Evolutionary conservation across 108 stramenopile genomes (phyloP), one percentile per base, ranked within the genome.

Genomic region (Nitzschia putrida): DNA sequence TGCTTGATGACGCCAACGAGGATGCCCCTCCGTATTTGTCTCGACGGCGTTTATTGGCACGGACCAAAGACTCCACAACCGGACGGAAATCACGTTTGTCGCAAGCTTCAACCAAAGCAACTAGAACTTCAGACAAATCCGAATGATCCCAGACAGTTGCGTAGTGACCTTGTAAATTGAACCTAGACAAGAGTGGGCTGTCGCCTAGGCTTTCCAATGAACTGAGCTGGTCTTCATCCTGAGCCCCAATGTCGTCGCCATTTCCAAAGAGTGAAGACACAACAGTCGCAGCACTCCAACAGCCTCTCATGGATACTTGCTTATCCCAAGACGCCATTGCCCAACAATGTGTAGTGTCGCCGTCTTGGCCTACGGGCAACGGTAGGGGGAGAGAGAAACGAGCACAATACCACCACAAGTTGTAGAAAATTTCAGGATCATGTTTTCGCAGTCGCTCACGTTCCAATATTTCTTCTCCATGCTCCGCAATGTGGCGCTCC

Each of bases 331-430:
- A 85, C 49, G 77, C 86, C 75, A 91, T 85, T 5, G 88, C 88
- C 59, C 78, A 85, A 47, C 51, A 80, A 60, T 84, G 74, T 18
- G 57, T 64, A n/a, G 13, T 60, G 43, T 53, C 54, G 44, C 56
- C 66, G 8, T 57, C 38, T 42, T 54, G 21, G 14, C 64, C 29
- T 34, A 88, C 74, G 0, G 87, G 55, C 12, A 93, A 79, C n/a
- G 92, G 89, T 18, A 94, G 55, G 25, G 92, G 92, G 23, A 94
- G 64, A 8, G 88, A 86, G 68, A 91, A 94, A 49, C 92, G 76
- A 42, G 88, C 86, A 53, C 83, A 88, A 57, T 83, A 91, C 92
- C 92, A 94, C 90, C 89, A 94, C 53, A 94, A 73, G 61, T 94
- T 94, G 69, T 85, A 91, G 42, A 87, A 91, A 23, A 88, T 42